Evolutionary conservation across 306 rosid species (phyloP), one percentile per base, ranked within the genome.

Genomic region (Cicer chorassanicum): DNA sequence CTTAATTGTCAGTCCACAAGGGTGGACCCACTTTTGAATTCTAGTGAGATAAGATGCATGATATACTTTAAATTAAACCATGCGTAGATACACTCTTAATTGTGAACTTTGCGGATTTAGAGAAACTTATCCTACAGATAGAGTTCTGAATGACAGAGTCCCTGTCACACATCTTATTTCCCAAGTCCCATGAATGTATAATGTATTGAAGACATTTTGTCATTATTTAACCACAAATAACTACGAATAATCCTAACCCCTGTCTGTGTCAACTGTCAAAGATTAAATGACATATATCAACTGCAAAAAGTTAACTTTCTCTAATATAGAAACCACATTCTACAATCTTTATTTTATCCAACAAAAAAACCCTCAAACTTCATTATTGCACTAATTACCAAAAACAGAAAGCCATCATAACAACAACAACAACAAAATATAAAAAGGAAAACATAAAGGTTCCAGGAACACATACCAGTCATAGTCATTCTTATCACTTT

Each of bases 401-500:
- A 6, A 70, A 66, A 67, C 41, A 77, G 21, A 59, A 43, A 18
- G 12, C 69, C 38, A 21, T 56, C 15, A 56, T 73, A 16, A 64
- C 39, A 48, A 49, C 4, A 4, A 55, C 8, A 18, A 18, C 62
- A 42, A 34, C 15, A 73, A 19, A 42, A 65, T 19, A 65, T 46
- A 6, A 36, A 70, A 67, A 73, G 12, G 55, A 6, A 38, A 60
- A 29, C 6, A 79, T 45, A 75, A 14, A 43, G 24, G 49, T 64
- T 45, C 15, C 14, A 40, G 68, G 7, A 40, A 72, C 67, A 68
- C 80, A 77, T 82, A 95, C 99, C 99, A 95, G 34, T 95, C 99
- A 86, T 92, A 95, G 48, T 95, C 96, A 74, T 92, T 90, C 86
- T 92, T 90, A 84, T 92, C 96, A 78, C 69, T 87, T 34, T 89